Evolutionary conservation across 768 basidiomycete species (phyloP).

Genomic region (Tulasnella sp.): DNA sequence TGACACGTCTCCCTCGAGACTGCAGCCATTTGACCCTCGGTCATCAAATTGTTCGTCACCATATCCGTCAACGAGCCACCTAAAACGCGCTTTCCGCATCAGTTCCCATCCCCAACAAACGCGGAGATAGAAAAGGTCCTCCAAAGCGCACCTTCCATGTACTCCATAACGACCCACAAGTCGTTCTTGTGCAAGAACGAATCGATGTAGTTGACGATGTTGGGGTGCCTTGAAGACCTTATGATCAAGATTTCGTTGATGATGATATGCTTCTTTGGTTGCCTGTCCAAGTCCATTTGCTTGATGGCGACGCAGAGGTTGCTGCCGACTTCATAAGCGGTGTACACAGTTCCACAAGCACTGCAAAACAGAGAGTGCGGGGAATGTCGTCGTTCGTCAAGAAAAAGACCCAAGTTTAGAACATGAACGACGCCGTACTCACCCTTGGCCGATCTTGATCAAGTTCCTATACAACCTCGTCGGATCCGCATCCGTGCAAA

Average conservation of each 20-base stretch:
- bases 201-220: constrained; percentile 99
- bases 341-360: constrained; percentile 96
- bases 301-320: constrained; percentile 96
- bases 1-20: constrained; percentile 89
- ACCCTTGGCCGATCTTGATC: constrained; percentile 98
- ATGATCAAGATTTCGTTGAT: constrained; percentile 99
- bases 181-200: constrained; percentile 97
- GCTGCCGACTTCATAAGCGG: constrained; percentile 93
- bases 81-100: neutral
- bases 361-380: constrained; percentile 35
- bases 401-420: no score
- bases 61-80: constrained; percentile 83
- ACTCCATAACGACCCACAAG: constrained; percentile 99
- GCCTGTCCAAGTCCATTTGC: constrained; percentile 99
- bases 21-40: constrained; percentile 96
- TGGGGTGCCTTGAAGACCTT: constrained; percentile 93
- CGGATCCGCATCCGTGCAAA: constrained; percentile 96
- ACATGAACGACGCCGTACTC: constrained; percentile 31
- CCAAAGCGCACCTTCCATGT: constrained; percentile 71
- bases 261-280: constrained; percentile 98
- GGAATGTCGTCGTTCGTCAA: neutral
- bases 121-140: neutral
- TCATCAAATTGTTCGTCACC: constrained; percentile 93
- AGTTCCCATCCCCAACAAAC: neutral
- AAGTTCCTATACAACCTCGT: constrained; percentile 86